A percentile compares a stretch with the other conserved stretches of the same genome.
Evolutionary conservation across 108 stramenopile genomes (phyloP).

Genomic region (Chaetoceros tenuissimus): DNA sequence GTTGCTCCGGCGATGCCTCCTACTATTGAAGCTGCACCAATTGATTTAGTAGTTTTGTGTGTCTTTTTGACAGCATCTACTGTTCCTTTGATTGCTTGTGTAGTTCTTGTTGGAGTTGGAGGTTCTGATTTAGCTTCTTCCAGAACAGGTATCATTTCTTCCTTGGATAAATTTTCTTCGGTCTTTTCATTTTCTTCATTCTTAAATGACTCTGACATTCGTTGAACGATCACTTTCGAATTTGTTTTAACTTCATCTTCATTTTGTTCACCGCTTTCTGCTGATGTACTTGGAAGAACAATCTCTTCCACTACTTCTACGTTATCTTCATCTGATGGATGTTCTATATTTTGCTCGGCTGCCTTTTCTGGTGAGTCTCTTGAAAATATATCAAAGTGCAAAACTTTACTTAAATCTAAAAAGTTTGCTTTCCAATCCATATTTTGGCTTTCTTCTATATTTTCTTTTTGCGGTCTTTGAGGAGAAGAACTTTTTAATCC

Average conservation of each 20-base stretch:
- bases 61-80: slow-evolving; percentile 6
- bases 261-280: neutral
- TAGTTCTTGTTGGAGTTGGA: neutral
- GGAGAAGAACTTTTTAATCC: too few relatives aligned
- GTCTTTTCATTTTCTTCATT: too few relatives aligned
- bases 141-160: neutral
- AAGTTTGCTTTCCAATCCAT: too few relatives aligned
- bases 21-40: slow-evolving; percentile 37
- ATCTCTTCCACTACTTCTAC: too few relatives aligned
- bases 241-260: neutral
- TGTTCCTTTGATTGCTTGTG: slow-evolving; percentile 1
- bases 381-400: too few relatives aligned
- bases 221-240: neutral
- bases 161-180: neutral
- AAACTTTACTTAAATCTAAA: too few relatives aligned
- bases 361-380: too few relatives aligned
- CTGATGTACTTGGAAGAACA: too few relatives aligned
- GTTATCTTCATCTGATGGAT: too few relatives aligned
- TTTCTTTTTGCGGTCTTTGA: too few relatives aligned
- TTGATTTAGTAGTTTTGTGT: slow-evolving; percentile 3
- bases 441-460: too few relatives aligned
- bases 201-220: neutral
- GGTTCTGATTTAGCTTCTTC: neutral
- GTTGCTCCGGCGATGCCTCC: slow-evolving; percentile 53
- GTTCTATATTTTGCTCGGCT: too few relatives aligned